Conservation (phyloP, 1,284 basidiomycete species). For the Trichosporon asahii region DNA sequence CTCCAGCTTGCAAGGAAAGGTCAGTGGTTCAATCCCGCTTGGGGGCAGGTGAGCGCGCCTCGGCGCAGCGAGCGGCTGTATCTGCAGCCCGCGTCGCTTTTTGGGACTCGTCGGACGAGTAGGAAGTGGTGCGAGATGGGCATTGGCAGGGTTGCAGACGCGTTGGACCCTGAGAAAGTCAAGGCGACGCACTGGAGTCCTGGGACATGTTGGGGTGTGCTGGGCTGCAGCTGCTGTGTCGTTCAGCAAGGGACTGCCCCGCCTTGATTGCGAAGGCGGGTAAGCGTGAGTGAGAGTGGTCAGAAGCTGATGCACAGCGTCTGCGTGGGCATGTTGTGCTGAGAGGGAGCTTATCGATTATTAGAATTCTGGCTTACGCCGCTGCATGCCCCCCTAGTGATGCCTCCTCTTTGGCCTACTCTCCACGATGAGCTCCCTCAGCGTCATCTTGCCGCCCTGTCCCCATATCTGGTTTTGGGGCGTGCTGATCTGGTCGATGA, state of each 20-base stretch:
- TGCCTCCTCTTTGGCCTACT: not conserved
- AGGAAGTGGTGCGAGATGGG: not conserved
- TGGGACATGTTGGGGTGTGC: no score
- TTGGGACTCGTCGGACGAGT: not conserved
- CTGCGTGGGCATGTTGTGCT: no score
- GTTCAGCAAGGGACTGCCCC: no score
- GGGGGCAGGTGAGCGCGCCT: not conserved
- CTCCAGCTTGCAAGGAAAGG: not conserved
- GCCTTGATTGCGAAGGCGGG: no score
- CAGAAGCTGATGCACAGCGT: no score
- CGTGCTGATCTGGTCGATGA: not conserved
- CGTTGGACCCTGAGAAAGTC: not conserved
- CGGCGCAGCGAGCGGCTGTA: not conserved
- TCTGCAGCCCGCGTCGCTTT: not conserved
- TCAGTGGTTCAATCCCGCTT: constrained; percentile 3
- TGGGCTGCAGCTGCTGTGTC: no score
- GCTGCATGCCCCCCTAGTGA: no score
- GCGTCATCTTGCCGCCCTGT: not conserved
- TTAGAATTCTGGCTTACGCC: no score
- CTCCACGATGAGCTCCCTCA: not conserved
- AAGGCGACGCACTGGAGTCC: no score
- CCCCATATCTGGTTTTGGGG: not conserved
- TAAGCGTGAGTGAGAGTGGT: no score
- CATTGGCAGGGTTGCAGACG: not conserved
- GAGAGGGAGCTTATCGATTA: no score